Base-by-base conservation (phyloP, 1,284 basidiomycete species). In the Leccinum subrobustum region DNA sequence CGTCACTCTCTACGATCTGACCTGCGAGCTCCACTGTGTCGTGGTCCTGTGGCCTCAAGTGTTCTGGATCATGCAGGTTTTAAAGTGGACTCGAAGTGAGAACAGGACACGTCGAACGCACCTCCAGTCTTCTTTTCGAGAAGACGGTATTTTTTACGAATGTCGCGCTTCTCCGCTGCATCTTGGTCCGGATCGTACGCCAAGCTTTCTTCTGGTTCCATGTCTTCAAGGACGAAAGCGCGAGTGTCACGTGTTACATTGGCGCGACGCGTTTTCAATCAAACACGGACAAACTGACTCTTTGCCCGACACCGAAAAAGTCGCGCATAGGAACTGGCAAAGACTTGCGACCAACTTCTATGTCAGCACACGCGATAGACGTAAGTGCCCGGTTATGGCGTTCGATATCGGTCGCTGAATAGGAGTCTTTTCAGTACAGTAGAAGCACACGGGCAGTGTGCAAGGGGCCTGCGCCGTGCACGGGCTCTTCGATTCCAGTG, bases 171-270 rank as follows among this genome's bases (percentile, higher is more conserved):
- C 71, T 89, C 85, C 59, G 88, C 86, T 2, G 84, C 83, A 75
- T 92, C 81, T 69, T 92, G 91, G 70, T 93, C 89, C 14, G 91
- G 91, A 69, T 93, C 89, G 67, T 91, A 93, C 16, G 78, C 76
- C 20, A 81, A 75, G 47, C 73, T 75, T 69, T 67, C 53, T 16
- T 71, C 63, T 39, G 57, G 60, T 8, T 63, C 56, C 71, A 73
- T 69, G n/a, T 20, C 53, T 31, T 20, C n/a, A 23, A 14, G 47
- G 16, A 25, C 18, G 20, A 29, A 35, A 33, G 11, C 47, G 62
- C 42, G 25, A 16, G n/a, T 18, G 23, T 72, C 70, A 74, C 70
- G 64, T 75, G 71, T 57, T 55, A 27, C 11, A 55, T 56, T 61
- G 48, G 59, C 70, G 61, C 65, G 73, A 58, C 69, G 73, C 71